Percentiles rank a stretch among this genome's conserved stretches.
phyloP scores from a whole-genome alignment of 805 yeast species.

The Tetrapisispora pingtungensis region DNA sequence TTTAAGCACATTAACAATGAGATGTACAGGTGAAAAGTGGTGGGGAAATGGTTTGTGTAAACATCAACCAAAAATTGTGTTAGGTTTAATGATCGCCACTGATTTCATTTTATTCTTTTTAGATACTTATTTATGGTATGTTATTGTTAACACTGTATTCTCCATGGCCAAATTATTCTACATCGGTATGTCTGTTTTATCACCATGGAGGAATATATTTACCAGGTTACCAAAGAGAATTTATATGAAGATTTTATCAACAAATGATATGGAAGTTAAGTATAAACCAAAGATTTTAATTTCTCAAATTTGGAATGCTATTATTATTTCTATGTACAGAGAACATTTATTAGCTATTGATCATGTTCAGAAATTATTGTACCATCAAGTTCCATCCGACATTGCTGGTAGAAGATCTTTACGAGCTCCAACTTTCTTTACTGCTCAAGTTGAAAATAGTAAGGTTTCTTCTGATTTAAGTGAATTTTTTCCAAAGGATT shows the following conservation, averaged over 20 bases:
- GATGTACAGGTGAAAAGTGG: slow-evolving; percentile 95
- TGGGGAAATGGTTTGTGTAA: slow-evolving; percentile 61
- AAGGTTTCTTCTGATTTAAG: slow-evolving; percentile 54
- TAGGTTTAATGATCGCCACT: slow-evolving; percentile 87
- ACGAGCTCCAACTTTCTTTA: slow-evolving; percentile 97
- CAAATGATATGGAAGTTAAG: slow-evolving; percentile 97
- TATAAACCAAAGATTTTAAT: slow-evolving; percentile 97
- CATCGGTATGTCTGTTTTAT: slow-evolving; percentile 94
- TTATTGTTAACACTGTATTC: slow-evolving; percentile 85
- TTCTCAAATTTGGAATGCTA: slow-evolving; percentile 98
- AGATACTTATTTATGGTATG: slow-evolving; percentile 98
- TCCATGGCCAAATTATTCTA: slow-evolving; percentile 96
- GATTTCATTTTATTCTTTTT: slow-evolving; percentile 92
- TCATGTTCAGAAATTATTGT: slow-evolving; percentile 92
- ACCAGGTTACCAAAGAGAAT: slow-evolving; percentile 97
- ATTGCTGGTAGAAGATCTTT: slow-evolving; percentile 95
- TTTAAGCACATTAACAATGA: slow-evolving; percentile 73
- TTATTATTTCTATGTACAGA: slow-evolving; percentile 98
- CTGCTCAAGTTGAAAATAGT: slow-evolving; percentile 80
- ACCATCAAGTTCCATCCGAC: slow-evolving; percentile 97
- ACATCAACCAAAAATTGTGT: slow-evolving; percentile 78
- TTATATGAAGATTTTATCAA: slow-evolving; percentile 91
- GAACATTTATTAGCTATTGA: slow-evolving; percentile 96
- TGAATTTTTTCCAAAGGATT: slow-evolving; percentile 91
- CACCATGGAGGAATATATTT: slow-evolving; percentile 99